Base-by-base conservation (phyloP, 1,139 yeast genomes). In the Candida albicans region DNA sequence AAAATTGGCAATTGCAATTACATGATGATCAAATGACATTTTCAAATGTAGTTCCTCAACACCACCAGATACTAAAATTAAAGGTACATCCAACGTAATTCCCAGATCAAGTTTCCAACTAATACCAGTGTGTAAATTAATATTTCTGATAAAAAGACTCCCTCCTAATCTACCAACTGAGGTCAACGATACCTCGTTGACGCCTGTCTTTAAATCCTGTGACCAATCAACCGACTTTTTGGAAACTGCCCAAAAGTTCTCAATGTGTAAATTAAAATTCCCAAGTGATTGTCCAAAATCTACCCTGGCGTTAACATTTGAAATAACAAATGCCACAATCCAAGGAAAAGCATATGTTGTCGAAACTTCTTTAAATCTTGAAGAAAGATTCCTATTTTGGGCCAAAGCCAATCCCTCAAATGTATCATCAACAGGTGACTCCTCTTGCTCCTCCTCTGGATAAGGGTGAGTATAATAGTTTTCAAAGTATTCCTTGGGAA, bases 241-340 rank as follows among this genome's bases (percentile, higher is more conserved):
- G 0, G 91, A 79, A 0, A 84, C 74, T 0, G 82, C 73, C 93
- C 96, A 88, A 11, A 84, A 64, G 38, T 77, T 71, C 43, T 82
- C 84, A 24, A 87, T 51, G 0, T 60, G 62, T 12, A 88, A 64
- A 2, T 73, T 66, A 41, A 86, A 64, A 27, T 78, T 72, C 14
- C 98, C 98, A 32, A 93, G 67, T 0, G 96, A 81, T 41, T 87
- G 88, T 0, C 98, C 98, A 52, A 91, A 73, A 54, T 89, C 95
- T 14, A 87, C 81, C 35, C 71, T 74, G 4, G 86, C 74, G 1
- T 68, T 62, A 1, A 84, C 67, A 49, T 80, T 77, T 1, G 73
- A 58, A 3, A 90, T 61, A 14, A 81, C 68, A 37, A 87, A 64
- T 4, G 86, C 80, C 33, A 86, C 64, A 10, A 81, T 73, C 90